phyloP scores from a whole-genome alignment of 129 eudicot genomes.

The Silybum marianum region DNA sequence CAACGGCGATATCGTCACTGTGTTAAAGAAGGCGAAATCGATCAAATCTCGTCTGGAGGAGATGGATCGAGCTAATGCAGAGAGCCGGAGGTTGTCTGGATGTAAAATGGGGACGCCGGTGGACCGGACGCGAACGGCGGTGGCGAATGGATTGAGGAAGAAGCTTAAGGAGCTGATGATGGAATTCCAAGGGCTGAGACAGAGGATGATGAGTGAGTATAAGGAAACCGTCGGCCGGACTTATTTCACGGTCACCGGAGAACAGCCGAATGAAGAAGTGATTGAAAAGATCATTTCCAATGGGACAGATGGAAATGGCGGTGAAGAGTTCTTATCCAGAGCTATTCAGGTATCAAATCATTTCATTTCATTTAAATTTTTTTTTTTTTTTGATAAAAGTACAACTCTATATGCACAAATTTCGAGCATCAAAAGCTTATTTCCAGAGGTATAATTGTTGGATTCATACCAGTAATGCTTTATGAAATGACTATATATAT shows the following conservation, averaged over 20 bases:
- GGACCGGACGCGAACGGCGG: conserved; percentile 74
- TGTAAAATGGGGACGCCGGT: conserved; percentile 73
- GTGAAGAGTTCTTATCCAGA: conserved; percentile 66
- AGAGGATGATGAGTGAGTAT: conserved; percentile 84
- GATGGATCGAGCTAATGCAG: conserved; percentile 73
- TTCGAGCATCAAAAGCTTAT: not conserved
- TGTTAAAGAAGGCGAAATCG: conserved; percentile 59
- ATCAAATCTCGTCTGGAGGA: conserved; percentile 59
- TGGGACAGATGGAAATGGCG: conserved; percentile 59
- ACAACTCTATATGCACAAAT: not conserved
- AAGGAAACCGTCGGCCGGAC: conserved; percentile 86
- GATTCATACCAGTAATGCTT: not conserved
- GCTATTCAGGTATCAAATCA: conserved; percentile 70
- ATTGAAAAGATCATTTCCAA: conserved; percentile 73
- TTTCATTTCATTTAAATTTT: no score
- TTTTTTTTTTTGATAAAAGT: not conserved
- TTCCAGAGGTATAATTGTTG: not conserved
- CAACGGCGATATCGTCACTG: conserved; percentile 56
- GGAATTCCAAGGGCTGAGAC: conserved; percentile 85
- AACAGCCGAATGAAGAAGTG: conserved; percentile 65
- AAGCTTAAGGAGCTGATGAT: conserved; percentile 88
- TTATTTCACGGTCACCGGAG: conserved; percentile 87
- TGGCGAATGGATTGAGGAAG: conserved; percentile 92
- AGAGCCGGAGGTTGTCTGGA: conserved; percentile 68
- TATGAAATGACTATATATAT: no score